These are phyloP conservation scores for Suillus subluteus DNA, from an alignment of 768 basidiomycete genomes.

Conservation along the genomic window DNA sequence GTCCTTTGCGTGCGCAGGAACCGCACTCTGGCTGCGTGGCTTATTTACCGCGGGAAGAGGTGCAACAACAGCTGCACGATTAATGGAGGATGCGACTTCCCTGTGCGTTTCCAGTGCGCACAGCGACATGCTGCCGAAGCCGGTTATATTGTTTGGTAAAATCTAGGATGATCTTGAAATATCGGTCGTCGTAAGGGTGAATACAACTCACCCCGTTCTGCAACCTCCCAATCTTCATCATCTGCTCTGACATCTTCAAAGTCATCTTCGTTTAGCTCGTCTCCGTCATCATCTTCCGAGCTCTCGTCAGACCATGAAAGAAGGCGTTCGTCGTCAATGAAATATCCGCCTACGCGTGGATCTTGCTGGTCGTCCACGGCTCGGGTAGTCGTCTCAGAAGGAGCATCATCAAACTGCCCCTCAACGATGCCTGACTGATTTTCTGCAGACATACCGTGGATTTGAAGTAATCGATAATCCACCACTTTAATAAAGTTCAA, in stretches of 20 bases:
- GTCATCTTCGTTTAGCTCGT: slow-evolving; percentile 47
- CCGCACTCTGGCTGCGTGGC: slow-evolving; percentile 40
- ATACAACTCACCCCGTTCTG: slow-evolving; percentile 67
- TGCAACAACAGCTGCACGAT: slow-evolving; percentile 54
- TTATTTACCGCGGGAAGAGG: slow-evolving; percentile 75
- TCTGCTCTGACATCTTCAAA: slow-evolving; percentile 69
- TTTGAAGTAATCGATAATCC: background rate
- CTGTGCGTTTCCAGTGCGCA: slow-evolving; percentile 72
- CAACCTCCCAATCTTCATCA: slow-evolving; percentile 88
- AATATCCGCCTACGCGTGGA: slow-evolving; percentile 37
- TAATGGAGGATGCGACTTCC: slow-evolving; percentile 57
- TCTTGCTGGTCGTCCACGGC: slow-evolving; percentile 35
- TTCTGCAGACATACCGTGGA: slow-evolving; percentile 23
- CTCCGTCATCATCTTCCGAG: slow-evolving; percentile 27
- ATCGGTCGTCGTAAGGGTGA: slow-evolving; percentile 1
- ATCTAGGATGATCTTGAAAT: slow-evolving; percentile 52
- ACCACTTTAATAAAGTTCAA: background rate
- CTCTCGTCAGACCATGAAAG: slow-evolving; percentile 34
- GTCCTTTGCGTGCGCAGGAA: slow-evolving; percentile 46
- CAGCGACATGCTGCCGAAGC: slow-evolving; percentile 86
- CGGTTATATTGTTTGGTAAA: slow-evolving; percentile 99
- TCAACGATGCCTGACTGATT: slow-evolving; percentile 36
- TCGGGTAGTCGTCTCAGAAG: background rate
- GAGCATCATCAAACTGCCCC: slow-evolving; percentile 68
- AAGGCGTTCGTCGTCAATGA: slow-evolving; percentile 46